Base-by-base conservation (phyloP, 202 grass and related monocot species). In the Carex sylvatica region DNA sequence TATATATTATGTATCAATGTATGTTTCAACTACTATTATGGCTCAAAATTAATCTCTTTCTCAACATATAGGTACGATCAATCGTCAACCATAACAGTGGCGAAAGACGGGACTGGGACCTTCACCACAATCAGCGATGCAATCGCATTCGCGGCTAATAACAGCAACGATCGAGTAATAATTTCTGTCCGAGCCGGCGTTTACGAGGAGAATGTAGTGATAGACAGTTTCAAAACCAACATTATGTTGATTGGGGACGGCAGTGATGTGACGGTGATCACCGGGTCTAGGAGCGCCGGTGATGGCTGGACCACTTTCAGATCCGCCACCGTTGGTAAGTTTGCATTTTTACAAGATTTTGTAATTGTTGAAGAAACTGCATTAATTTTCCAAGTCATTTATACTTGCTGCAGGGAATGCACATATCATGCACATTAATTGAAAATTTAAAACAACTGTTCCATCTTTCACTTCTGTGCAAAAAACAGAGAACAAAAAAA, bases 291-390 rank as follows among this genome's bases (percentile, higher is more conserved):
- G 72, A 95, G 91, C 83, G 66, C 49, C 77, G 87, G 62, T 12
- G 95, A 80, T 40, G 82, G 83, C 44, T 98, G 95, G 95, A 91
- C 92, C 83, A 98, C 95, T 33, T 98, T 95, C 82, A 82, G 92
- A 70, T 38, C 92, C 0, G 91, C 95, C 75, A 98, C 95, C 14
- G 85, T 93, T 61, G 91, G 92, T 98, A 85, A 91, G 13, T 31
- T 59, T 38, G 24, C 14, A 33, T 55, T 30, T 75, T 75, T 75
- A n/a, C 66, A 42, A n/a, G 7, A 44, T 20, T 15, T 70, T 19
- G 35, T 70, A 42, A 70, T 70, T 20, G 66, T 40, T 42, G 18
- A 69, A 42, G 10, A 49, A 42, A 19, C 7, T 65, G 63, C 28
- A 65, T 65, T 65, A 65, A 2, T 16, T 6, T 35, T 65, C 12